Evolutionary conservation across 768 basidiomycete genomes (phyloP), one percentile per base, ranked within the genome.

Genomic region (Boletus vermiculosoides): DNA sequence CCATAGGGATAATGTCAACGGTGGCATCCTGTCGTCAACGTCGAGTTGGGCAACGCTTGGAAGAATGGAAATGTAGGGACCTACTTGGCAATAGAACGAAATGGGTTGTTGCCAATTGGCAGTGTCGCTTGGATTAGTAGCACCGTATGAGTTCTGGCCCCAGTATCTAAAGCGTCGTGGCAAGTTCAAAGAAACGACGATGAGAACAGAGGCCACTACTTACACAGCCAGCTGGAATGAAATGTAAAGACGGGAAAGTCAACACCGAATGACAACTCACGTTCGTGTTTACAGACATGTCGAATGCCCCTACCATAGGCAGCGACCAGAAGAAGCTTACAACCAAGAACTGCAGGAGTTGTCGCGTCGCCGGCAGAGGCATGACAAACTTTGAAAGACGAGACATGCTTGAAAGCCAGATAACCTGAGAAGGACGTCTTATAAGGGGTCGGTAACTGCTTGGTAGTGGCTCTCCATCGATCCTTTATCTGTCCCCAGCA

Each of bases 1-100:
- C 85, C 44, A 88, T 58, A 0, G 86, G 86, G 52, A 88, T 73
- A 15, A 74, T 80, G 59, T 87, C 75, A 42, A 86, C 82, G 10
- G 78, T 72, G 63, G 77, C 69, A 63, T 85, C 84, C 80, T 84
- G 60, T 22, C 23, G n/a, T 44, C 39, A 1, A 44, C n/a, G 1
- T 48, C 5, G 10, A 30, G 28, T 34, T 20, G 0, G 13, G 16
- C 2, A n/a, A 25, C 8, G 7, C 8, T 25, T 0, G 23, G 16
- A 25, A n/a, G 37, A 41, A 41, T 20, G 20, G 1, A 22, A 18
- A 28, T 23, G 2, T 13, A 22, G 12, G 22, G 22, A 49, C 66
- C 0, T 33, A 66, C 71, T 33, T 65, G 52, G 22, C 74, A 76
- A 55, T 77, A 76, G 34, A 63, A 70, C 18, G 65, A 67, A 36